Evolutionary conservation across 2,329 filamentous ascomycete genomes (phyloP).

Genomic region (Aureobasidium namibiae): DNA sequence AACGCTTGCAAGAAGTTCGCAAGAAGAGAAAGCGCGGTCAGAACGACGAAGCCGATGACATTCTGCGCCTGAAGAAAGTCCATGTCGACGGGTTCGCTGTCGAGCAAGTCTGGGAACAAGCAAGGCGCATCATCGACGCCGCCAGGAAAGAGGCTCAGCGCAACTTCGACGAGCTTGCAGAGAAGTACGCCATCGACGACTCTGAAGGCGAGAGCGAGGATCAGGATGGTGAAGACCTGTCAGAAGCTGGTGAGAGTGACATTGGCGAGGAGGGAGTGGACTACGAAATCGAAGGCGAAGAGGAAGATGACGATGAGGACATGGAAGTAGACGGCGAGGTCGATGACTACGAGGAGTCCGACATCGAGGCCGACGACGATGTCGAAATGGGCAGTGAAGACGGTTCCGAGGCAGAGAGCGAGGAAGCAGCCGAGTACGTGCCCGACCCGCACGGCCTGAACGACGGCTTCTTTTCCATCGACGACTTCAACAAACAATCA

Average conservation of each 20-base stretch:
- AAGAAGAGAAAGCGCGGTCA: slow-evolving; percentile 69
- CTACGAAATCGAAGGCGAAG: slow-evolving; percentile 21
- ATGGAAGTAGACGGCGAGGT: slow-evolving; percentile 23
- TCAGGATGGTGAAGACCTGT: slow-evolving; percentile 26
- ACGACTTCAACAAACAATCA: slow-evolving; percentile 91
- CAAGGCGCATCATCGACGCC: slow-evolving; percentile 69
- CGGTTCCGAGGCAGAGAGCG: slow-evolving; percentile 40
- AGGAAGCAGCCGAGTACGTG: slow-evolving; percentile 50
- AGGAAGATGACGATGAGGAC: slow-evolving; percentile 28
- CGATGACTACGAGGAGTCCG: slow-evolving; percentile 35
- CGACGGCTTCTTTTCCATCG: slow-evolving; percentile 96
- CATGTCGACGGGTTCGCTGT: slow-evolving; percentile 82
- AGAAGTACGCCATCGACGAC: slow-evolving; percentile 16
- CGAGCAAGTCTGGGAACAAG: slow-evolving; percentile 90
- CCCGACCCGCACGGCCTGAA: slow-evolving; percentile 80
- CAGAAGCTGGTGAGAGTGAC: slow-evolving; percentile 30
- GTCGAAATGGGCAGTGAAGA: slow-evolving; percentile 22
- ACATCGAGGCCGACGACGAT: slow-evolving; percentile 29
- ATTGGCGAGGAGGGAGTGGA: slow-evolving; percentile 29
- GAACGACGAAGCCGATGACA: slow-evolving; percentile 37
- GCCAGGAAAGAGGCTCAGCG: slow-evolving; percentile 47
- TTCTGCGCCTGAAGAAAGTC: slow-evolving; percentile 71
- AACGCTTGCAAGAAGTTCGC: slow-evolving; percentile 57
- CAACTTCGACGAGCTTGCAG: slow-evolving; percentile 32
- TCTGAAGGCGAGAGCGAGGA: slow-evolving; percentile 25